Evolutionary conservation across 495 filamentous ascomycete species (phyloP).

Genomic region (Lasiosphaeriaceae sp.): DNA sequence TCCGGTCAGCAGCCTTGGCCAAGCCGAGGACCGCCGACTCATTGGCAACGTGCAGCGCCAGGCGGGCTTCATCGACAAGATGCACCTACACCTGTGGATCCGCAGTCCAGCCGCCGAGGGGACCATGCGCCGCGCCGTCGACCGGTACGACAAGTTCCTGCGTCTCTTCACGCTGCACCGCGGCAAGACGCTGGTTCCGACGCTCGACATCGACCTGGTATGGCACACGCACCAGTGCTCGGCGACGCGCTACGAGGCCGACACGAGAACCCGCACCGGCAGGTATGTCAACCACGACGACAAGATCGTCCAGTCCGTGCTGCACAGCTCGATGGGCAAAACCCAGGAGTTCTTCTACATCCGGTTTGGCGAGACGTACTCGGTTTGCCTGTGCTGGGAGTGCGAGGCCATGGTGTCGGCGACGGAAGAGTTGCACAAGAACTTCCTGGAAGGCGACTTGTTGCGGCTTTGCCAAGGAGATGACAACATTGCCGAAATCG

Average conservation of each 20-base stretch:
- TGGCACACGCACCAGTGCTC: conserved; percentile 62
- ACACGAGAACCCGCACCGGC: conserved; percentile 24
- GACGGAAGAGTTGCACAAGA: conserved; percentile 13
- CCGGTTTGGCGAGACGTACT: conserved; percentile 11
- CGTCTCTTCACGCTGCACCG: conserved; percentile 36
- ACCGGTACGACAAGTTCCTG: conserved; percentile 31
- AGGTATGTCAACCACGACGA: conserved; percentile 20
- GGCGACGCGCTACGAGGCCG: conserved; percentile 53
- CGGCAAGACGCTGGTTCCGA: conserved; percentile 57
- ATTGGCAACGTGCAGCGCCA: conserved; percentile 29
- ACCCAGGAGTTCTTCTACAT: conserved; percentile 8
- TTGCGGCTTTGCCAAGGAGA: too few species aligned
- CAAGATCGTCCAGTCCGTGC: conserved; percentile 6
- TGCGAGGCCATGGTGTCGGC: conserved; percentile 7
- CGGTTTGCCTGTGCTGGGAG: conserved; percentile 19
- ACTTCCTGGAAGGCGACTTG: too few species aligned
- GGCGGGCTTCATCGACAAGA: conserved; percentile 57
- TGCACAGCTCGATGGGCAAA: conserved; percentile 4
- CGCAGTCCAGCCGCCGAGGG: conserved; percentile 5
- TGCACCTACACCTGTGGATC: conserved; percentile 46
- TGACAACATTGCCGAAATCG: too few species aligned
- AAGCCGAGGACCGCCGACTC: conserved; percentile 44
- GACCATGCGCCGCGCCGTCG: not conserved
- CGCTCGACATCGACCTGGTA: conserved; percentile 68
- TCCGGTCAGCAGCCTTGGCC: too few species aligned